Evolutionary conservation across 2,329 filamentous ascomycete species (phyloP).

Genomic region (Cryphonectria naterciae): DNA sequence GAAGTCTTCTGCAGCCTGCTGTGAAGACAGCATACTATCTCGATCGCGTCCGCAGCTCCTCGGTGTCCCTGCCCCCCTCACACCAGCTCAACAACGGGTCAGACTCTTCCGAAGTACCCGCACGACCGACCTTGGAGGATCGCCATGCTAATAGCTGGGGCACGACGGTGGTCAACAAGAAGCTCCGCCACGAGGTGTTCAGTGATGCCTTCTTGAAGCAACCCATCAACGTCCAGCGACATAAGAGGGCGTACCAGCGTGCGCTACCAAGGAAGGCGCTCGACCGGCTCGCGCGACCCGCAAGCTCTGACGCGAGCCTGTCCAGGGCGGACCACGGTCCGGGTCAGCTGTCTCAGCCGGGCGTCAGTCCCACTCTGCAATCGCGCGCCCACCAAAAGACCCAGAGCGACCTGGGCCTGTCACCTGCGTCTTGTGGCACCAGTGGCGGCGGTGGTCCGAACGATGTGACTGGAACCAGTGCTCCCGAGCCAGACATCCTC

Average conservation of each 20-base stretch:
- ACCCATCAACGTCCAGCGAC: conserved; percentile 78
- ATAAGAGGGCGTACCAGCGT: conserved; percentile 71
- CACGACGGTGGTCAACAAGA: conserved; percentile 87
- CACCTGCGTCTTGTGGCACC: conserved; percentile 38
- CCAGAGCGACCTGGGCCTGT: conserved; percentile 35
- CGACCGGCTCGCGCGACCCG: conserved; percentile 49
- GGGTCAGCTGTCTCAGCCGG: conserved; percentile 14
- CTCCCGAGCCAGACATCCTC: conserved; percentile 63
- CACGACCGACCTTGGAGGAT: conserved; percentile 54
- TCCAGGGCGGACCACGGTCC: conserved; percentile 27
- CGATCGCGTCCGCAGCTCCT: conserved; percentile 44
- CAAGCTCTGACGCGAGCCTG: conserved; percentile 51
- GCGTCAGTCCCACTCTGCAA: conserved; percentile 5
- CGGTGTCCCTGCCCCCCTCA: conserved; percentile 37
- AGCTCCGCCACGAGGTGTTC: conserved; percentile 86
- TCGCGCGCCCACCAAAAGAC: conserved; percentile 31
- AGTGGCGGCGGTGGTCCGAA: conserved; percentile 46
- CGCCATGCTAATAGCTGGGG: conserved; percentile 76
- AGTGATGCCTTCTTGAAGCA: conserved; percentile 89
- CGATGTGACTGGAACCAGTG: conserved; percentile 66
- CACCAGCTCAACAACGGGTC: conserved; percentile 29
- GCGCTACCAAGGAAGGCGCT: conserved; percentile 60
- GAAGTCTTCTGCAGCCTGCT: conserved; percentile 74
- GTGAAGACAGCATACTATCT: conserved; percentile 30
- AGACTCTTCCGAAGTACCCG: conserved; percentile 24